Base-by-base conservation (phyloP, 257 asterid species). In the Petunia secreta region DNA sequence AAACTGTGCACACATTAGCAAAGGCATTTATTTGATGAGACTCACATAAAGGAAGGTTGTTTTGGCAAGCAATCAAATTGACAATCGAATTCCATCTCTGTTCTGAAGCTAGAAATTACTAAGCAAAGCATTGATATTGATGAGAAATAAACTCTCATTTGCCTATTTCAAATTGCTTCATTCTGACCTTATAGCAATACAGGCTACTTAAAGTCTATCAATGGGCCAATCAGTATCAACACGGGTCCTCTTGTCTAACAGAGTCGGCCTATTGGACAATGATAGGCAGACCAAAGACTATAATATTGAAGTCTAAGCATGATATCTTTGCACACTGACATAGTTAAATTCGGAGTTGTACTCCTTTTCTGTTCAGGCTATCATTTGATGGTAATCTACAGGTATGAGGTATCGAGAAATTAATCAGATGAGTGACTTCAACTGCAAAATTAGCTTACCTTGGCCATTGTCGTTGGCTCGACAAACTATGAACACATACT, bases 401-500 rank as follows among this genome's bases (percentile, higher is more conserved):
- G 60, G 53, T 48, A 34, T 6, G 8, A 69, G 76, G 76, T 48
- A 69, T 69, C 58, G 46, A 46, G 16, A 69, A n/a, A 46, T 25
- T 69, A 44, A 69, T 25, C 41, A 16, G 39, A 16, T 11, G 11
- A 25, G 44, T 48, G 34, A 11, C 34, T 34, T 48, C 44, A 8
- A 10, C 14, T 60, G 34, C 54, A 44, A 65, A 46, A 75, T 77
- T 52, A 75, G 75, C 83, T 82, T 86, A 93, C 99, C 99, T 90
- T 95, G 99, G 82, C 98, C 98, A 77, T 88, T 95, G 94, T 95
- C 98, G 44, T 91, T 95, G 39, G 99, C 99, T 91, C 92, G 83
- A 84, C 99, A 96, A 11, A 96, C 99, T 46, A 96, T 90, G 88
- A 96, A 94, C 39, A 96, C 98, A 78, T 96, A 96, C 88, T 96